phyloP scores from a whole-genome alignment of 345 rosid genomes.

The Noccaea bulbosa region DNA sequence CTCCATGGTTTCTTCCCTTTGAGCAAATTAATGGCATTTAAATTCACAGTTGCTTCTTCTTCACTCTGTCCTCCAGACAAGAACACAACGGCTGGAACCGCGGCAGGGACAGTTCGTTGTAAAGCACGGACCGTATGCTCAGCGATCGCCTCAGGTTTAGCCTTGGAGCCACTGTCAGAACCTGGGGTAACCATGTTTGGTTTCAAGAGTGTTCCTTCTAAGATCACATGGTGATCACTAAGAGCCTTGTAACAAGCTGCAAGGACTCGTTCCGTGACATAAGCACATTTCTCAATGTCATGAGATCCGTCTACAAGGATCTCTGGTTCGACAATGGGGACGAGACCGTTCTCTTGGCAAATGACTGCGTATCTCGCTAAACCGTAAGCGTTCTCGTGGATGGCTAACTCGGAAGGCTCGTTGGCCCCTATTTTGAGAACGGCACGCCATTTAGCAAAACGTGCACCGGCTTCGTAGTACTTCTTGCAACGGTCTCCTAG shows the following conservation, averaged over 20 bases:
- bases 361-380: conserved; percentile 68
- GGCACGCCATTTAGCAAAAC: conserved; percentile 95
- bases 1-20: conserved; percentile 91
- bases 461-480: conserved; percentile 41
- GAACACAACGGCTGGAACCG: conserved; percentile 92
- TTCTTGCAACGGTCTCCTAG: conserved; percentile 57
- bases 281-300: conserved; percentile 78
- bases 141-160: conserved; percentile 69
- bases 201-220: conserved; percentile 53
- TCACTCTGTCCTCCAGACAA: conserved; percentile 92
- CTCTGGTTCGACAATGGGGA: conserved; percentile 95
- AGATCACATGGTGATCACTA: conserved; percentile 81
- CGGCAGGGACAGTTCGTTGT: conserved; percentile 79
- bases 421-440: conserved; percentile 78
- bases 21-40: conserved; percentile 88
- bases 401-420: conserved; percentile 85
- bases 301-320: conserved; percentile 91
- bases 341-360: conserved; percentile 95
- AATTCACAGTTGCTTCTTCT: conserved; percentile 83
- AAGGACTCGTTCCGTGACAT: conserved; percentile 77
- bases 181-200: conserved; percentile 98
- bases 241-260: conserved; percentile 96
- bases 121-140: conserved; percentile 80
- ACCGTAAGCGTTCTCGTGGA: conserved; percentile 48
- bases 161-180: conserved; percentile 65